Base-by-base conservation (phyloP, 768 basidiomycete species). In the Trametes punicea region DNA sequence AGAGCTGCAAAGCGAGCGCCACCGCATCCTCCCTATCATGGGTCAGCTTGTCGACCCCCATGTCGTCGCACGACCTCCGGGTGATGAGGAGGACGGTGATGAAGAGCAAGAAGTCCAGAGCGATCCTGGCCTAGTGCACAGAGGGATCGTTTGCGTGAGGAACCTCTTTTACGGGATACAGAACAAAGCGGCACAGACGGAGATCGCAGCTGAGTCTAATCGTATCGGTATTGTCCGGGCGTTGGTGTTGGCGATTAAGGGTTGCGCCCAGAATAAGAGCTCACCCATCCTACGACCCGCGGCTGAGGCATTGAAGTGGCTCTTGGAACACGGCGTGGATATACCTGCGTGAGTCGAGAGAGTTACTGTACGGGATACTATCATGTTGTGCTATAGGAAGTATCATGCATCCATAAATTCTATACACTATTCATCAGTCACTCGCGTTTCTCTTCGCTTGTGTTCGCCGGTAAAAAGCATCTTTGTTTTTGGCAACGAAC, bases 91-190 rank as follows among this genome's bases (percentile, higher is more conserved):
- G 9, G 75, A 71, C 7, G 75, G 75, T 9, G 57, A 59, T 9
- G 50, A 55, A 6, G 73, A 73, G 6, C 57, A 55, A 5, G 65
- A 49, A 23, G 51, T 64, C 18, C 65, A 73, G 53, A 64, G 71
- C 11, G 73, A 88, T 62, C 74, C 81, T 0, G 89, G 87, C 9
- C 77, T 93, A 36, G 76, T 88, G 10, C 87, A 93, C 67, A 83
- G 94, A 25, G 92, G 85, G 0, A 79, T 88, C 0, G 78, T 92
- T n/a, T 88, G 88, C 65, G 72, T 87, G 21, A 74, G 77, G 33
- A 93, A 91, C 65, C 68, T 94, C 38, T 70, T 75, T 76, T 59
- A 74, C 15, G 80, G 77, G 54, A 69, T 82, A 9, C 64, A 75
- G 20, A 74, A 78, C 55, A 63, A 67, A 25, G 66, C 66, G 6